A percentile compares a stretch with the other conserved stretches of the same genome.
Evolutionary conservation across 139 green algal species (phyloP).

Genomic region (Closterium sp.): DNA sequence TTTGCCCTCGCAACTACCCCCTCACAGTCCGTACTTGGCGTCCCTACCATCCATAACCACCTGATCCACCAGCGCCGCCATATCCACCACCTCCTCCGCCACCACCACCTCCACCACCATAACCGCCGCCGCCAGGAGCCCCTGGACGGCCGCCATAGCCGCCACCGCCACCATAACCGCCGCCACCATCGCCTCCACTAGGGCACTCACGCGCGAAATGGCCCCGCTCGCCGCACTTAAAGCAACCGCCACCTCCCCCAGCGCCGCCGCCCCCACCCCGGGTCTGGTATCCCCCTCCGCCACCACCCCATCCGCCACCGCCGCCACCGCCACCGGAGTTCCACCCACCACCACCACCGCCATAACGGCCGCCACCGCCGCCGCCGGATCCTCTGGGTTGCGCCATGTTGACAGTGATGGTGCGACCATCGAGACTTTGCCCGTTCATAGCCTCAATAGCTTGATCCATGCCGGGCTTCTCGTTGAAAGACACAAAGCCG

Average conservation of each 20-base stretch:
- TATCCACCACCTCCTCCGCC: background rate
- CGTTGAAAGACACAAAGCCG: slow-evolving; percentile 78
- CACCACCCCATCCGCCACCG: background rate
- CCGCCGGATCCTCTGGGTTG: slow-evolving; percentile 62
- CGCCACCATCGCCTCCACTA: background rate
- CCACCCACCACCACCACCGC: background rate
- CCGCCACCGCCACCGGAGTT: background rate
- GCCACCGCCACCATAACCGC: background rate
- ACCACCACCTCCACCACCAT: background rate
- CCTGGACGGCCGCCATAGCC: background rate
- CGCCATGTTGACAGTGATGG: slow-evolving; percentile 70
- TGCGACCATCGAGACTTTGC: slow-evolving; percentile 70
- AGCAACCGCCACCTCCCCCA: background rate
- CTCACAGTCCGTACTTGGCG: too few relatives aligned
- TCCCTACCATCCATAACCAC: background rate
- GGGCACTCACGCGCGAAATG: background rate
- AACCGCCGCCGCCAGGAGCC: background rate
- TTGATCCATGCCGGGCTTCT: slow-evolving; percentile 57
- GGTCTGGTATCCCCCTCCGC: background rate
- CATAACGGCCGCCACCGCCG: background rate
- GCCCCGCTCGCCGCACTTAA: background rate
- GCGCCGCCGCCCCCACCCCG: background rate
- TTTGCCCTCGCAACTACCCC: too few relatives aligned
- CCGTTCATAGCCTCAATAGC: slow-evolving; percentile 70
- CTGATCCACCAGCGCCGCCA: background rate